Base-by-base conservation (phyloP, 305 asterid genomes). In the Petunia hybrid region DNA sequence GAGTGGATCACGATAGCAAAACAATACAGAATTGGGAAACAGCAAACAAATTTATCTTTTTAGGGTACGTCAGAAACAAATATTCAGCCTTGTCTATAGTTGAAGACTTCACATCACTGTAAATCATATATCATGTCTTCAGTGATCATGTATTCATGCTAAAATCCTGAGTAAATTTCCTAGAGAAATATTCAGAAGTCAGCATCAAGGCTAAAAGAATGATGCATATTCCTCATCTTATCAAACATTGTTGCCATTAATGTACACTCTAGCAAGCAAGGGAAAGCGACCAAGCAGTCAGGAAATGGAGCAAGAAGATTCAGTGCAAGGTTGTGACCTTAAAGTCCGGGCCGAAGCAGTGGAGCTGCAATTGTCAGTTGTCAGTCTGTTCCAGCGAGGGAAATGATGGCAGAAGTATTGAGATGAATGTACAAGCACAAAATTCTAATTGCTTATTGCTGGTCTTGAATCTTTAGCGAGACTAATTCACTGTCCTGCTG, bases 401-500 rank as follows among this genome's bases (percentile, higher is more conserved):
- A 41, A 51, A 40, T 8, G 71, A 56, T 16, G 53, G 57, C 66
- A 14, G 51, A 60, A 6, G 2, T 63, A 16, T n/a, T 8, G 6
- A 41, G 45, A 67, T 74, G 31, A 77, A 55, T n/a, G 76, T 48
- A 80, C 75, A 74, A 38, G 39, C 46, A n/a, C 39, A 66, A 73
- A 41, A 42, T 48, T 76, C 70, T 51, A 53, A 40, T 73, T 66
- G 80, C 81, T 46, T 85, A 87, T 76, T 82, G 91, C 82, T 82
- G 88, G 62, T 88, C 92, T 80, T 86, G 89, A 16, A 80, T 70
- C 84, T 86, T 92, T 85, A 95, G 77, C 1, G 92, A 81, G 41
- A 91, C 90, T 48, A 94, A 88, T 87, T 95, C 99, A 66, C 97
- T 91, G 77, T 92, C 99, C 80, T 85, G 94, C 79, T 89, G 96